Conservation (phyloP, 306 rosid species). For the Mucuna pruriens region DNA sequence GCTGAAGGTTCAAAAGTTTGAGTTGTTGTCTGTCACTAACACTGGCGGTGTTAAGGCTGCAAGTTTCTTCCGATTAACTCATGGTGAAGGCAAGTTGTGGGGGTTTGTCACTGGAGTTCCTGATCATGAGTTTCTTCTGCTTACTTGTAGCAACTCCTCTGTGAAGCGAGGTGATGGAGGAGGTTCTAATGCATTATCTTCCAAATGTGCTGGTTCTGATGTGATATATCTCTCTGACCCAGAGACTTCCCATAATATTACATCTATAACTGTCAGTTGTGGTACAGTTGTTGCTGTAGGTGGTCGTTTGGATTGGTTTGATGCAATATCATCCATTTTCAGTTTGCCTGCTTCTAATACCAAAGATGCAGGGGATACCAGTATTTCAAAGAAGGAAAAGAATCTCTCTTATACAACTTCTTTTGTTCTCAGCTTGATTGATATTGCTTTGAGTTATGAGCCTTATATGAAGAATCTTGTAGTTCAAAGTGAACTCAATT, state of each 20-base stretch:
- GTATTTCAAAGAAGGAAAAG: constrained; percentile 43
- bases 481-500: constrained; percentile 52
- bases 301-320: constrained; percentile 94
- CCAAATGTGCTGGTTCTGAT: constrained; percentile 83
- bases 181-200: constrained; percentile 87
- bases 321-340: constrained; percentile 69
- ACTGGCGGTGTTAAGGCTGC: constrained; percentile 76
- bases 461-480: constrained; percentile 63
- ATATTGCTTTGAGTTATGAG: constrained; percentile 90
- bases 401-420: constrained; percentile 50
- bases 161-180: constrained; percentile 94
- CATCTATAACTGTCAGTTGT: constrained; percentile 80
- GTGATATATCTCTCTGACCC: constrained; percentile 79
- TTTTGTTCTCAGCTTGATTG: constrained; percentile 80
- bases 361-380: constrained; percentile 49
- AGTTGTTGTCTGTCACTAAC: constrained; percentile 71
- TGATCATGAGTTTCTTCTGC: constrained; percentile 78
- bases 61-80: constrained; percentile 80
- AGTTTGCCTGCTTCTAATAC: constrained; percentile 51
- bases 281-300: constrained; percentile 81
- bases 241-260: constrained; percentile 53
- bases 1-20: constrained; percentile 71
- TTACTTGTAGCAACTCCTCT: constrained; percentile 73
- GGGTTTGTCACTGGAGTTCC: constrained; percentile 69
- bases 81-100: constrained; percentile 85